phyloP scores from a whole-genome alignment of 192 early-diverging fungal species.

The Mortierella claussenii region DNA sequence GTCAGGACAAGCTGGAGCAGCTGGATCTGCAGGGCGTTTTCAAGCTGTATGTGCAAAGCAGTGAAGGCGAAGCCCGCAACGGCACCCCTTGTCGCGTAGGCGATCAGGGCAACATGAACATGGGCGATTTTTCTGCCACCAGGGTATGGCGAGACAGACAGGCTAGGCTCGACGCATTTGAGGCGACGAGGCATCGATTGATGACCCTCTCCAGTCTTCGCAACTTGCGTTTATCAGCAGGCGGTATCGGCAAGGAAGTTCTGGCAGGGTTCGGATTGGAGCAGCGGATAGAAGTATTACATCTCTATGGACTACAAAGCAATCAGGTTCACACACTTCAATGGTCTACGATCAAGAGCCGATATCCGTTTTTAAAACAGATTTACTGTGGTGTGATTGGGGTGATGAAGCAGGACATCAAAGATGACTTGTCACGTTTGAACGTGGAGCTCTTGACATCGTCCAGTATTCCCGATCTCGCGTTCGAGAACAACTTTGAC shows the following conservation, averaged over 20 bases:
- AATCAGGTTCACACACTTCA: slow-evolving; percentile 2
- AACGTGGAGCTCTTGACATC: slow-evolving; percentile 21
- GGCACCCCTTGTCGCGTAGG: no score
- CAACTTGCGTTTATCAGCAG: slow-evolving; percentile 16
- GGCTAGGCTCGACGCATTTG: slow-evolving; percentile 13
- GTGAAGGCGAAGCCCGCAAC: no score
- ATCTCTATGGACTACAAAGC: slow-evolving; percentile 31
- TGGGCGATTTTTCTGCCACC: background rate
- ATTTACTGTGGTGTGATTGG: slow-evolving; percentile 24
- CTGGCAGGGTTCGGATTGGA: slow-evolving; percentile 1
- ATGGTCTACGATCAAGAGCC: background rate
- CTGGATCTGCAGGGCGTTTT: slow-evolving; percentile 32
- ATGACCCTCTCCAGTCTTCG: slow-evolving; percentile 11
- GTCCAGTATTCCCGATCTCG: slow-evolving; percentile 18
- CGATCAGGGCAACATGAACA: background rate
- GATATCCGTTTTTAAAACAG: slow-evolving; percentile 13
- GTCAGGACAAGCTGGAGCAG: slow-evolving; percentile 17
- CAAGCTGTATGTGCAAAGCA: background rate
- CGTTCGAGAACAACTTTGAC: slow-evolving; percentile 32
- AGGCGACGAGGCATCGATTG: background rate
- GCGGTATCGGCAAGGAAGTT: slow-evolving; percentile 13
- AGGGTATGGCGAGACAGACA: slow-evolving; percentile 8
- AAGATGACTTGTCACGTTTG: slow-evolving; percentile 7
- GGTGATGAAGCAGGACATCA: background rate
- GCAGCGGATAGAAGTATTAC: slow-evolving; percentile 20